Conservation (phyloP, 2,329 filamentous ascomycete species). For the Penicillium sclerotiorum region DNA sequence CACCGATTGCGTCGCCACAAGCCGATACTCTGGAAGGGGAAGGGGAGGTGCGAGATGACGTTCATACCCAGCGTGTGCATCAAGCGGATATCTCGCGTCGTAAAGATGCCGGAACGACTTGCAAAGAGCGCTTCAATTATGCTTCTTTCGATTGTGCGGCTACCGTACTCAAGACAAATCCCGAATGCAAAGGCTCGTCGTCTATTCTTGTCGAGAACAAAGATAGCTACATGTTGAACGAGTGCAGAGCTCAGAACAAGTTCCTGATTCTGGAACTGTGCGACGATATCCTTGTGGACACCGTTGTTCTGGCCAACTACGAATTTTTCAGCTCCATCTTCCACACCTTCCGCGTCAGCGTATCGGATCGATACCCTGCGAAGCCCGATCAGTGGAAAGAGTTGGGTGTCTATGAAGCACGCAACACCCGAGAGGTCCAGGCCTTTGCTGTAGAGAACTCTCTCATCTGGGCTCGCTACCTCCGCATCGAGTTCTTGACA, state of each 20-base stretch:
- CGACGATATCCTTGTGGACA: constrained; percentile 84
- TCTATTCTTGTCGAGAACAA: constrained; percentile 94
- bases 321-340: constrained; percentile 99
- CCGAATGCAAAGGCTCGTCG: constrained; percentile 82
- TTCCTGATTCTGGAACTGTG: constrained; percentile 94
- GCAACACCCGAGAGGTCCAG: constrained; percentile 91
- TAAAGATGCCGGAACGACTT: constrained; percentile 94
- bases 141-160: constrained; percentile 97
- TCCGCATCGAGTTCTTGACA: constrained; percentile 86
- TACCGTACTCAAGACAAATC: constrained; percentile 86
- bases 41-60: constrained; percentile 26
- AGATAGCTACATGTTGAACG: constrained; percentile 96
- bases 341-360: constrained; percentile 84
- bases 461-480: constrained; percentile 91
- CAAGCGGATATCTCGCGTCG: constrained; percentile 65
- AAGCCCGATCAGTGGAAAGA: constrained; percentile 91
- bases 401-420: constrained; percentile 83
- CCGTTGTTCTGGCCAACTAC: constrained; percentile 95
- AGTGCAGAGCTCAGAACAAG: constrained; percentile 84
- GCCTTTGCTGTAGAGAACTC: constrained; percentile 93
- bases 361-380: constrained; percentile 91
- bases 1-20: constrained; percentile 30
- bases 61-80: constrained; percentile 47
- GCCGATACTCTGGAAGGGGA: constrained; percentile 4
- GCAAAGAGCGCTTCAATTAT: constrained; percentile 97